Base-by-base conservation (phyloP, 345 rosid genomes). In the Euclidium syriacum region DNA sequence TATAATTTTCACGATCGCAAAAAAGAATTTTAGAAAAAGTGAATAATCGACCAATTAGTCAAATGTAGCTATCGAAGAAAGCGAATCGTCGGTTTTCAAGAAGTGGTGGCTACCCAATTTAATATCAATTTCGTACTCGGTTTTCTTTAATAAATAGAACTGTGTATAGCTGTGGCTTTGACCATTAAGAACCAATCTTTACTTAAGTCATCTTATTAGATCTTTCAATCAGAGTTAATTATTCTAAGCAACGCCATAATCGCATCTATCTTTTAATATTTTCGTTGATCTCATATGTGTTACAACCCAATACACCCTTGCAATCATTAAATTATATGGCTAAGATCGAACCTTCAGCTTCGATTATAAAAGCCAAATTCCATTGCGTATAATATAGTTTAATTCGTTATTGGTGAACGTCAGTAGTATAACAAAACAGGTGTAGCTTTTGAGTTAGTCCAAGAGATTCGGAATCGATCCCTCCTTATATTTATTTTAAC, bases 121-220 rank as follows among this genome's bases (percentile, higher is more conserved):
- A 15, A 67, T 14, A 52, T 23, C 3, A 33, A 2, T 29, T 27
- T 44, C 22, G 16, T 36, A 15, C 5, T 53, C 29, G 26, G 58
- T 38, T 55, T 38, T 23, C 26, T 22, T 54, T 29, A 47, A 25
- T 29, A 55, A 64, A 17, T 3, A 27, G 18, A 9, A 22, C 2
- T 8, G n/a, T 46, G 39, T 61, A 6, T 47, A 66, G 72, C 73
- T 59, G 53, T 68, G 61, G n/a, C 38, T 68, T 68, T 68, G 67
- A 68, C 73, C 61, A 59, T 24, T 59, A 11, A 9, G 30, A 68
- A 42, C 67, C 67, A 41, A 51, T 51, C 73, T 59, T 59, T 42
- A 32, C 52, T 58, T 58, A 4, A n/a, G 52, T 29, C 41, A 38
- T 9, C 48, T 54, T 39, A n/a, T 29, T 14, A 8, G 2, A 4